These are phyloP conservation scores for Clonostachys rhizophaga DNA, from an alignment of 2,329 filamentous ascomycete genomes.

Conservation along the genomic window DNA sequence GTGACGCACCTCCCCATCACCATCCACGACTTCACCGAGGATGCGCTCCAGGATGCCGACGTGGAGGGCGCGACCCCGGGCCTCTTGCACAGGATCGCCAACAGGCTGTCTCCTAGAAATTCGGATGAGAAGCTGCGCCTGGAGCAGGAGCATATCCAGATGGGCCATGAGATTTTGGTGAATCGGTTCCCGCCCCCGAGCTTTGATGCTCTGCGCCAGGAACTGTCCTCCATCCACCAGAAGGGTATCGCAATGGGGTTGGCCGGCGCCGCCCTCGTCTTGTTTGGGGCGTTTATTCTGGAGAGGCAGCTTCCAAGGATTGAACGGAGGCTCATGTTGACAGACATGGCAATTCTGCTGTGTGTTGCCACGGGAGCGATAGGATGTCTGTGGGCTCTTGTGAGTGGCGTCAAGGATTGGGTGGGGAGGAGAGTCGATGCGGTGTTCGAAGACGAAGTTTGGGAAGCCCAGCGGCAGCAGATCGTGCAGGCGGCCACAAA, in stretches of 20 bases:
- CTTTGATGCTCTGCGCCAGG: constrained; percentile 32
- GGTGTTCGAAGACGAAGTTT: constrained; percentile 65
- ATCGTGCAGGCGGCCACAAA: constrained; percentile 33
- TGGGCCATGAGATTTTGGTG: constrained; percentile 32
- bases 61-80: constrained; percentile 14
- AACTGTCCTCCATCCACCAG: constrained; percentile 21
- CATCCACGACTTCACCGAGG: constrained; percentile 64
- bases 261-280: constrained; percentile 23
- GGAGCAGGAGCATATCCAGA: constrained; percentile 26
- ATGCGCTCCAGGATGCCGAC: constrained; percentile 42
- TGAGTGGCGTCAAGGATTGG: constrained; percentile 51
- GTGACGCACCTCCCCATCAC: constrained; percentile 65
- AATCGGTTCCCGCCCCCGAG: constrained; percentile 43
- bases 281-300: constrained; percentile 14
- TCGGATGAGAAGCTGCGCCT: constrained; percentile 27
- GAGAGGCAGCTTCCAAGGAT: constrained; percentile 10
- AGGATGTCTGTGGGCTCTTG: constrained; percentile 21
- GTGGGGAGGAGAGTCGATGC: constrained; percentile 54
- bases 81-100: background rate
- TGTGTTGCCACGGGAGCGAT: constrained; percentile 4
- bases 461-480: constrained; percentile 58
- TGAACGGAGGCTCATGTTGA: constrained; percentile 11
- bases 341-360: constrained; percentile 2
- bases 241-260: constrained; percentile 27
- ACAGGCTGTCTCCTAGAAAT: constrained; percentile 2